These are phyloP conservation scores for Colletotrichum karsti DNA, from an alignment of 2,329 filamentous ascomycete species.

Conservation along the genomic window DNA sequence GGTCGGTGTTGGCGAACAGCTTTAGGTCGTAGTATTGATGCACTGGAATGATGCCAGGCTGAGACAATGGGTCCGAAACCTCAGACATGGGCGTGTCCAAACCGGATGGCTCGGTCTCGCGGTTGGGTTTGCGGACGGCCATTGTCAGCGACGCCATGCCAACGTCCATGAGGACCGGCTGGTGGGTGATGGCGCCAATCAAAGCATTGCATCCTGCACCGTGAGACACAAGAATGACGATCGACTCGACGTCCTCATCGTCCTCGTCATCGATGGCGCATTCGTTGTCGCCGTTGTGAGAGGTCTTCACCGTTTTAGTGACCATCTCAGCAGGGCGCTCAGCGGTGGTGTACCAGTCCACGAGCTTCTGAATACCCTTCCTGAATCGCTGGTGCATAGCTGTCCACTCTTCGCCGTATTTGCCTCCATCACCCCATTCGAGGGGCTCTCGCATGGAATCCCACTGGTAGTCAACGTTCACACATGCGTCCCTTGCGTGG, in stretches of 20 bases:
- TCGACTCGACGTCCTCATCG: slow-evolving; percentile 75
- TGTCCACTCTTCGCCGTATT: slow-evolving; percentile 94
- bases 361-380: slow-evolving; percentile 77
- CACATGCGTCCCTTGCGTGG: slow-evolving; percentile 87
- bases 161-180: slow-evolving; percentile 90
- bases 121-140: slow-evolving; percentile 71
- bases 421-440: slow-evolving; percentile 87
- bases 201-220: slow-evolving; percentile 96
- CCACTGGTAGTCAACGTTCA: slow-evolving; percentile 93
- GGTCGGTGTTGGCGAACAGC: slow-evolving; percentile 78
- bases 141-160: slow-evolving; percentile 91
- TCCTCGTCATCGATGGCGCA: slow-evolving; percentile 52
- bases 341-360: slow-evolving; percentile 80
- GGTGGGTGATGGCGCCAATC: slow-evolving; percentile 89
- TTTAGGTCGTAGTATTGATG: slow-evolving; percentile 77
- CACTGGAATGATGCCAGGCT: slow-evolving; percentile 50
- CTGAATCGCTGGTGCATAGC: slow-evolving; percentile 93
- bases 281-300: slow-evolving; percentile 41
- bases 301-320: slow-evolving; percentile 50
- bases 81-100: slow-evolving; percentile 35
- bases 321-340: slow-evolving; percentile 61
- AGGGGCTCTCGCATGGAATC: slow-evolving; percentile 85
- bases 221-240: slow-evolving; percentile 90
- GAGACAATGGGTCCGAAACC: slow-evolving; percentile 18
- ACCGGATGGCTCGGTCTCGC: slow-evolving; percentile 37